Conservation (phyloP, 164 flowering plant species). For the Platanus orientalis region DNA sequence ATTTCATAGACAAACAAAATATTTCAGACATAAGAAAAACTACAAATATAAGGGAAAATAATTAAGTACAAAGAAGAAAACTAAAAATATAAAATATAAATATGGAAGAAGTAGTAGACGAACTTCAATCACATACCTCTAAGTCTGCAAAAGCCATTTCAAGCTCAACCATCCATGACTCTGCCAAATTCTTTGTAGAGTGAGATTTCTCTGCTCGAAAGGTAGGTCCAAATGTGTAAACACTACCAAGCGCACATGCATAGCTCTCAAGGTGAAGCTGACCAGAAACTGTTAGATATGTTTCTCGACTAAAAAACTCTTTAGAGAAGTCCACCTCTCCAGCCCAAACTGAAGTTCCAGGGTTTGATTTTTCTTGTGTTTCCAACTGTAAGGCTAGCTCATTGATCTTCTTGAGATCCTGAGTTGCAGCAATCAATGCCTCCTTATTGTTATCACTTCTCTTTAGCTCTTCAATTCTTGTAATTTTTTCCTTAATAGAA, state of each 20-base stretch:
- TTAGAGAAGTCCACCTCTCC: constrained; percentile 27
- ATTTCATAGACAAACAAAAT: background rate
- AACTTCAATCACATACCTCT: constrained; percentile 43
- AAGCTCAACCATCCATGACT: constrained; percentile 74
- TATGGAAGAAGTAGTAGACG: background rate
- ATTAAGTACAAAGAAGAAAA: background rate
- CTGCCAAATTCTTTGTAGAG: constrained; percentile 50
- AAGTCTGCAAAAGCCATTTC: constrained; percentile 82
- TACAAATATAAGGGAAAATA: background rate
- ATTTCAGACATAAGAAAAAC: background rate
- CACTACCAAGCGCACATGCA: constrained; percentile 86
- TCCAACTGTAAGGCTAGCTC: constrained; percentile 60
- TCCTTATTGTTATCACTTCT: constrained; percentile 79
- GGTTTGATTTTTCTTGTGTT: constrained; percentile 37
- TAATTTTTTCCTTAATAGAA: constrained; percentile 58
- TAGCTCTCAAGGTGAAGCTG: constrained; percentile 83
- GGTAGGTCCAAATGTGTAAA: constrained; percentile 86
- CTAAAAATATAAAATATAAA: background rate
- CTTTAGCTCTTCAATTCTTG: constrained; percentile 58
- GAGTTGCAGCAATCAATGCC: constrained; percentile 57
- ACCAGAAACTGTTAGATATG: constrained; percentile 55
- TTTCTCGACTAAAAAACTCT: constrained; percentile 51
- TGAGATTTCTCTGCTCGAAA: constrained; percentile 50
- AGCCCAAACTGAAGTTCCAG: constrained; percentile 15
- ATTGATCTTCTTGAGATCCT: constrained; percentile 66